Conservation (phyloP, 352 stramenopile species). For the Phytophthora kernoviae region DNA sequence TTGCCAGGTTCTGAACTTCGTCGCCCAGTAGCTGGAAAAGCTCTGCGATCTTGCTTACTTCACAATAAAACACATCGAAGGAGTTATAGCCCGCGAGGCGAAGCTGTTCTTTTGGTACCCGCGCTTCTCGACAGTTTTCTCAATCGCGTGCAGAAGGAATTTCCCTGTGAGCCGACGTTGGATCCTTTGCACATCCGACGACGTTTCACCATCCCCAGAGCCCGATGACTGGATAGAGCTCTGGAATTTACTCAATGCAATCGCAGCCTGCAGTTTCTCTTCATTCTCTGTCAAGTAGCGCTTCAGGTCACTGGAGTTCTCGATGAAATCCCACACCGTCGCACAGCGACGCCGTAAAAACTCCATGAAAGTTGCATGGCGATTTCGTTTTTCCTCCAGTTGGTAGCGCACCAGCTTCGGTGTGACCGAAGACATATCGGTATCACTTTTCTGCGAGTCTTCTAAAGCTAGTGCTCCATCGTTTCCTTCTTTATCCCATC, state of each 20-base stretch:
- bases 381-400: slow-evolving; percentile 76
- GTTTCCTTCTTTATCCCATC: slow-evolving; percentile 61
- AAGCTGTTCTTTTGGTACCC: slow-evolving; percentile 84
- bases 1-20: slow-evolving; percentile 59
- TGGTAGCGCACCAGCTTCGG: slow-evolving; percentile 88
- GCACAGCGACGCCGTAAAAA: slow-evolving; percentile 73
- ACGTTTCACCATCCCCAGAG: slow-evolving; percentile 24
- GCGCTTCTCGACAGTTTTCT: slow-evolving; percentile 70
- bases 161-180: slow-evolving; percentile 53
- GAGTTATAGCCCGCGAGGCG: slow-evolving; percentile 81
- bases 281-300: slow-evolving; percentile 67
- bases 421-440: slow-evolving; percentile 51
- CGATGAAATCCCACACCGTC: slow-evolving; percentile 65
- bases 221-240: slow-evolving; percentile 48
- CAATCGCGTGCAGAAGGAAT: slow-evolving; percentile 77
- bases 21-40: slow-evolving; percentile 61
- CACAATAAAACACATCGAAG: slow-evolving; percentile 90
- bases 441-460: slow-evolving; percentile 13
- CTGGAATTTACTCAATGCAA: slow-evolving; percentile 81
- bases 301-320: slow-evolving; percentile 54
- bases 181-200: slow-evolving; percentile 34
- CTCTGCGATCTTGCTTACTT: slow-evolving; percentile 82
- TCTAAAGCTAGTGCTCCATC: slow-evolving; percentile 18
- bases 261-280: slow-evolving; percentile 78
- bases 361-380: slow-evolving; percentile 59